Evolutionary conservation across 768 basidiomycete species (phyloP), one percentile per base, ranked within the genome.

Genomic region (Lentinula boryana): DNA sequence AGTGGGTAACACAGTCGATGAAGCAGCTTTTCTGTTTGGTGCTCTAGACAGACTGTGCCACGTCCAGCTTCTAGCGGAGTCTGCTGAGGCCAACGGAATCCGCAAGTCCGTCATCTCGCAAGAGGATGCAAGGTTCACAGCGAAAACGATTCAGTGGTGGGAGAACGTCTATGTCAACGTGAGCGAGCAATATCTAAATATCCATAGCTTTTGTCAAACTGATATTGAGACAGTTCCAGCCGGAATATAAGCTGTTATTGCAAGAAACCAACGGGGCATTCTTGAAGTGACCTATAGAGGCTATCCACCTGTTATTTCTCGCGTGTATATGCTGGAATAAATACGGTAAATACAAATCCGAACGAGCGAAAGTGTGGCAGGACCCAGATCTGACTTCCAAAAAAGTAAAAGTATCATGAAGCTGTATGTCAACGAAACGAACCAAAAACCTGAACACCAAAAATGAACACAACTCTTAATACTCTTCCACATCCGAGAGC

Each of bases 401-500:
- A 27, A 27, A 27, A 27, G n/a, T 27, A 27, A 27, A 27, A 27
- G 27, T 27, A 27, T 27, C 27, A 27, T 27, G 27, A 27, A 27
- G 27, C 27, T 27, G 27, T 27, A 4, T 27, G 27, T 27, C 27
- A 3, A 27, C 27, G 27, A 27, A 16, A 43, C 15, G 16, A 43
- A 43, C 41, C 16, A 16, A 18, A 43, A 16, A 18, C 16, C 15
- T 43, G 9, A 3, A 27, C 21, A 48, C 21, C 12, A 23, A 48
- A 23, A 16, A 1, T 5, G 41, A 15, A 43, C 41, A 15, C 41
- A 13, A 21, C n/a, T 10, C 12, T 48, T 7, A 89, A 66, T 87
- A 89, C 69, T 89, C 88, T 64, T 89, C 86, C n/a, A 87, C 81
- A 66, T 91, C 86, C n/a, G 82, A 81, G 50, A 92, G 74, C 35